Base-by-base conservation (phyloP, 129 eudicot genomes). In the Tagetes erecta region DNA sequence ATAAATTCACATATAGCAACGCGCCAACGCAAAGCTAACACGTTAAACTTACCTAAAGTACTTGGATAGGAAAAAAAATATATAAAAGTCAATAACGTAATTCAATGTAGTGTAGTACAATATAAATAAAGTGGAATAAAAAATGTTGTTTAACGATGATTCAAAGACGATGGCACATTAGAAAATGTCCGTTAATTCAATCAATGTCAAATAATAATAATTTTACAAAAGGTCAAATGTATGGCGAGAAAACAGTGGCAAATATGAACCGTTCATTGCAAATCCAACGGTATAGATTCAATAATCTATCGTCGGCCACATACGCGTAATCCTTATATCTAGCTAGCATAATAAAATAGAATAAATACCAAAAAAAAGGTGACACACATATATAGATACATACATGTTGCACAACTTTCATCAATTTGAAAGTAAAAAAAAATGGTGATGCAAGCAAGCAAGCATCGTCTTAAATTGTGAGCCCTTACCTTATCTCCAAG, bases 401-500 rank as follows among this genome's bases (percentile, higher is more conserved):
- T 66, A 13, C 46, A 67, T 14, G 67, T 76, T 78, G 71, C 76
- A n/a, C 12, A 60, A 75, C 75, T 68, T 67, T 11, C 13, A 65
- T 34, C 56, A 14, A 44, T 34, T 58, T 52, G 20, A 36, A 64
- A 51, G 76, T 59, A 2, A 51, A 33, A 76, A 65, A 64, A 71
- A 39, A 62, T 12, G 70, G 30, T 56, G 40, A 31, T 39, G 75
- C 27, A 20, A 20, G 27, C 27, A 80, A 70, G 74, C 68, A 39
- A 38, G 20, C 70, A 64, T 57, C 52, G 8, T 67, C 75, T 82
- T 44, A 63, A 77, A 67, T 71, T 47, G 67, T 52, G 86, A 9
- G 80, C 86, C 86, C 56, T 3, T 64, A 83, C 71, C 83, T 78
- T 78, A 78, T 82, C 82, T 52, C 64, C 8, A 56, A 20, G 27